Evolutionary conservation across 208 protist genomes (phyloP), one percentile per base, ranked within the genome.

Genomic region (Acanthamoeba divionensis): DNA sequence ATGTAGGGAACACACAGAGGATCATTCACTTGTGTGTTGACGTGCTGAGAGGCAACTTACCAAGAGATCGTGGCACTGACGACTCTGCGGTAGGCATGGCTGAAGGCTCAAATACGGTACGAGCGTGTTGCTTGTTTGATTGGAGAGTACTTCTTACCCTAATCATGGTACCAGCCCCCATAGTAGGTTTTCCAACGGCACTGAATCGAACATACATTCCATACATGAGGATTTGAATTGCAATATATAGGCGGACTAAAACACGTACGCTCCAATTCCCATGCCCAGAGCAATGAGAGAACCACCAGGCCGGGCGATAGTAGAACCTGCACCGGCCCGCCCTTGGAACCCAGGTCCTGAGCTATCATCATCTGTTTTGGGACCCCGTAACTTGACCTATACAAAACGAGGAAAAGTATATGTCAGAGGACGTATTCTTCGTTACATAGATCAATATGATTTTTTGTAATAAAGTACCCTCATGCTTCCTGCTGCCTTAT

Each of bases 251-350:
- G 26, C 62, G 18, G 18, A 18, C 52, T 9, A 67, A 31, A n/a
- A 29, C 26, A 18, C 62, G 62, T 18, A 67, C 62, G 29, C 55
- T 41, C 69, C 69, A 48, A 79, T 21, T 41, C 69, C 69, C 69
- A 79, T 79, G 69, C 69, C 69, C 12, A 79, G 44, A 2, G 69
- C 69, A 33, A 79, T 79, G 69, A 79, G 69, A 10, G 69, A n/a
- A 33, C 69, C 69, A 33, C 69, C 69, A 9, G 69, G 69, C 0
- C 69, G 69, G 1, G 69, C 50, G 69, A 79, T 79, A 24, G 69
- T 79, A 24, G 13, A 41, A 10, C 69, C 69, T 26, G 38, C 38
- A 48, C 63, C 26, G 6, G 18, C 24, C 47, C 63, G 63, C 63
- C 63, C 36, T 71, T 71, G 29, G 5, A 26, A 15, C 13, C 0